Base-by-base conservation (phyloP, 1,284 basidiomycete genomes). In the Takashimella koratensis region DNA sequence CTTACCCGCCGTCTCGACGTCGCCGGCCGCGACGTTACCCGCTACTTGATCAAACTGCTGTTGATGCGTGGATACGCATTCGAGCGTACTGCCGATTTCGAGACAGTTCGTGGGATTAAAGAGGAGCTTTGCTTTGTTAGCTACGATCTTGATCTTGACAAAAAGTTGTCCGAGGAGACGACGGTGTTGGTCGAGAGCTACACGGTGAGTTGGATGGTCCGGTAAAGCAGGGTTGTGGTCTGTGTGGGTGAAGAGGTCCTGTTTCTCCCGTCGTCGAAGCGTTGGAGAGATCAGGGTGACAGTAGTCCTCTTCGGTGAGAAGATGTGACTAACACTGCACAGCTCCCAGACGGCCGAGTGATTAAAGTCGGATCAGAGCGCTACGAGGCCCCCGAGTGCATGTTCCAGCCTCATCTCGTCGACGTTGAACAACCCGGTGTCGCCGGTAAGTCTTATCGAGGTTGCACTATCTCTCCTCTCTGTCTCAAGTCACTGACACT, bases 371-470 rank as follows among this genome's bases (percentile, higher is more conserved):
- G 95, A 23, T 92, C 91, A 2, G 96, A 99, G 75, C 87, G 96
- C n/a, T 99, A 97, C 74, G 92, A 97, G 77, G 96, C 95, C n/a
- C 96, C 96, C 11, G 96, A 98, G 77, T 98, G 96, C 79, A 93
- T 98, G 90, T 98, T 99, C 86, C 94, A 99, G 77, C 96, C 96
- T 22, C 91, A 97, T 76, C 82, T 99, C 6, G 92, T 98, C 50
- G 96, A 98, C 63, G 82, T 98, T 54, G 96, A 98, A 74, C 94
- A 98, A 72, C 90, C 92, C 2, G 96, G 96, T 51, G 86, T 98
- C 52, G 95, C 94, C 76, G 89, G 88, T 87, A 56, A 52, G 79
- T 74, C 42, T 22, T n/a, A n/a, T n/a, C n/a, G n/a, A n/a, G n/a
- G n/a, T n/a, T n/a, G 51, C 25, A 46, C 43, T 51, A 39, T 52